Percentiles rank a stretch among this genome's conserved stretches.
Evolutionary conservation across 768 basidiomycete species (phyloP).

Genomic region (Termitomyces heimii): DNA sequence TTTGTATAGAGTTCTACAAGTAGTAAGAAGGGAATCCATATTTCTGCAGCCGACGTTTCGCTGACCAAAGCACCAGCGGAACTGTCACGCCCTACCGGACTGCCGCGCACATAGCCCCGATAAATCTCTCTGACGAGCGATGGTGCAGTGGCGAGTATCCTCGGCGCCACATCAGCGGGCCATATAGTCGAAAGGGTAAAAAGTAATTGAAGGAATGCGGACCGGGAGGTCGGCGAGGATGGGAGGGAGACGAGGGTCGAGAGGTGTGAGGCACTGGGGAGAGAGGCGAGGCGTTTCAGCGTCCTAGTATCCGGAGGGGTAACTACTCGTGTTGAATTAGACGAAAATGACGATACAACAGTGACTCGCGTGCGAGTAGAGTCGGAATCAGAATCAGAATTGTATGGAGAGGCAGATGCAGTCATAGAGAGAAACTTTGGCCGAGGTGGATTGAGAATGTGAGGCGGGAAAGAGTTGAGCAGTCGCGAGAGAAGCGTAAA

Average conservation of each 20-base stretch:
- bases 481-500: slow-evolving; percentile 46
- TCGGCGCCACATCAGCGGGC: slow-evolving; percentile 45
- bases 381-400: slow-evolving; percentile 39
- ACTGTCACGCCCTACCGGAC: slow-evolving; percentile 57
- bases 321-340: slow-evolving; percentile 26
- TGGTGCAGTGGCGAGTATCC: slow-evolving; percentile 50
- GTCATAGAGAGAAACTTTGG: not conserved
- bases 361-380: slow-evolving; percentile 24
- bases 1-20: slow-evolving; percentile 80
- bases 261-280: slow-evolving; percentile 51
- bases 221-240: slow-evolving; percentile 29
- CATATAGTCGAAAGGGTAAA: slow-evolving; percentile 54
- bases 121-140: slow-evolving; percentile 74
- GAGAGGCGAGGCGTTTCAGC: slow-evolving; percentile 51
- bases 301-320: slow-evolving; percentile 55
- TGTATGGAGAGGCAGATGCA: slow-evolving; percentile 15
- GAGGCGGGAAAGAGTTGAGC: slow-evolving; percentile 46
- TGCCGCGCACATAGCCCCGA: slow-evolving; percentile 54
- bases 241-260: slow-evolving; percentile 45
- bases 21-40: slow-evolving; percentile 71
- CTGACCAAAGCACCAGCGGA: slow-evolving; percentile 12
- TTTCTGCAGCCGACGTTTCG: slow-evolving; percentile 30
- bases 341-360: slow-evolving; percentile 30
- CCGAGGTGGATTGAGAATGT: slow-evolving; percentile 42
- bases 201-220: slow-evolving; percentile 51